phyloP scores from a whole-genome alignment of 352 stramenopile species.

The Globisporangium camurandrum region DNA sequence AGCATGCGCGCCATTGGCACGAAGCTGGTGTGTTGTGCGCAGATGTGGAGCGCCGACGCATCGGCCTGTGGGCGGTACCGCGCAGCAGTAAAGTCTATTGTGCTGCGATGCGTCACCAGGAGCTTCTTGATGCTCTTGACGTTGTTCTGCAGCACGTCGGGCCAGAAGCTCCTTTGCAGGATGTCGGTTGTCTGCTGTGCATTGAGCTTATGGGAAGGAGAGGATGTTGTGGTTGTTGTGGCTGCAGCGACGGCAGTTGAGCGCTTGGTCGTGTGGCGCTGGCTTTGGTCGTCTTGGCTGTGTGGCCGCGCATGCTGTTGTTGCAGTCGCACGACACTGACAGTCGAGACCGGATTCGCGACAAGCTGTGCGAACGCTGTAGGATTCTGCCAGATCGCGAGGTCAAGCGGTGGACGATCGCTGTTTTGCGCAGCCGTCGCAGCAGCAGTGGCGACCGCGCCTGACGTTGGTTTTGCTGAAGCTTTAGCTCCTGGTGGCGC shows the following conservation, averaged over 20 bases:
- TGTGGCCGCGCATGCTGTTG: too few relatives aligned
- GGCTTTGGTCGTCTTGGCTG: too few relatives aligned
- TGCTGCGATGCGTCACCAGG: constrained; percentile 23
- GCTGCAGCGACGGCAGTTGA: not conserved
- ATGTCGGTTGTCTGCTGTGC: constrained; percentile 28
- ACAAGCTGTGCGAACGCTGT: too few relatives aligned
- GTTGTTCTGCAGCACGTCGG: constrained; percentile 38
- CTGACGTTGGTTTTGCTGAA: too few relatives aligned
- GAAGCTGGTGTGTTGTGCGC: constrained; percentile 48
- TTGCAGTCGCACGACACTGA: too few relatives aligned
- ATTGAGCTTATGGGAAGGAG: constrained; percentile 22
- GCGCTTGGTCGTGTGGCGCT: not conserved
- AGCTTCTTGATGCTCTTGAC: constrained; percentile 35
- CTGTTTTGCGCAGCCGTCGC: too few relatives aligned
- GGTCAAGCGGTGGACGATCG: too few relatives aligned
- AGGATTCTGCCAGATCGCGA: too few relatives aligned
- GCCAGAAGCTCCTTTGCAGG: constrained; percentile 50
- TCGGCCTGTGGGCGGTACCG: constrained; percentile 32
- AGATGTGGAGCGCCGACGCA: constrained; percentile 41
- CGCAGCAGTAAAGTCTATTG: constrained; percentile 31
- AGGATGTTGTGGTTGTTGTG: not conserved
- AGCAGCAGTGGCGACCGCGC: too few relatives aligned
- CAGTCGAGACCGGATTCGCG: too few relatives aligned
- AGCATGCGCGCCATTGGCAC: constrained; percentile 29
- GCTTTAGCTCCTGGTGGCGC: too few relatives aligned